These are phyloP conservation scores for Solanum pennellii DNA, from an alignment of 257 asterid genomes.

Conservation along the genomic window DNA sequence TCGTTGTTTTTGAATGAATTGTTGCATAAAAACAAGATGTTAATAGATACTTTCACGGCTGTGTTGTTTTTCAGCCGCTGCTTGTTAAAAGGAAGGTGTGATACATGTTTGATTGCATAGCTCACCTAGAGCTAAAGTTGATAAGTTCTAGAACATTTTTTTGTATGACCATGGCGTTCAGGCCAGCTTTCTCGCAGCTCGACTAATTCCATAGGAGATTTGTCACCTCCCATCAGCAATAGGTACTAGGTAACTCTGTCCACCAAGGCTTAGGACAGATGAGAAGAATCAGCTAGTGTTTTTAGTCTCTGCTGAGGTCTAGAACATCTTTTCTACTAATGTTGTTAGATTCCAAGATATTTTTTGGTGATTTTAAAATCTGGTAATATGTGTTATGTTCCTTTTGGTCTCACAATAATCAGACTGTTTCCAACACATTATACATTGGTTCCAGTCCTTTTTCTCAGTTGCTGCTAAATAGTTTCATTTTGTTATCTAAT, in stretches of 20 bases:
- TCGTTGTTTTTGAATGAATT: neutral
- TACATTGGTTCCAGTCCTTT: neutral
- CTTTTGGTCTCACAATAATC: neutral
- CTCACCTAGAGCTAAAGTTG: neutral
- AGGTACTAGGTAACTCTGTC: too few relatives aligned
- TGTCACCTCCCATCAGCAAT: neutral
- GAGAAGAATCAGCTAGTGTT: neutral
- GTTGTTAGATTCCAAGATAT: neutral
- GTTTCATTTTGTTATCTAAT: neutral
- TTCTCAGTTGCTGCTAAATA: neutral
- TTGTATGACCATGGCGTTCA: neutral
- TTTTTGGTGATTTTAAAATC: neutral
- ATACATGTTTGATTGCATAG: neutral
- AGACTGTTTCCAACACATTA: neutral
- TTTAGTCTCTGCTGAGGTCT: neutral
- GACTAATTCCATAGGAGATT: neutral
- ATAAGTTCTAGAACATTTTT: neutral
- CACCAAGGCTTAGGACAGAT: too few relatives aligned
- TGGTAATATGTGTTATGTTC: neutral
- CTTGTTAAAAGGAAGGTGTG: neutral
- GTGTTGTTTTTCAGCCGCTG: neutral
- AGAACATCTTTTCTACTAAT: neutral
- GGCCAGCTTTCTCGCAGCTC: neutral
- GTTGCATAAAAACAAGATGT: neutral
- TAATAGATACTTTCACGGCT: neutral